Base-by-base conservation (phyloP, 768 basidiomycete genomes). In the Macrolepiota dolichaula region DNA sequence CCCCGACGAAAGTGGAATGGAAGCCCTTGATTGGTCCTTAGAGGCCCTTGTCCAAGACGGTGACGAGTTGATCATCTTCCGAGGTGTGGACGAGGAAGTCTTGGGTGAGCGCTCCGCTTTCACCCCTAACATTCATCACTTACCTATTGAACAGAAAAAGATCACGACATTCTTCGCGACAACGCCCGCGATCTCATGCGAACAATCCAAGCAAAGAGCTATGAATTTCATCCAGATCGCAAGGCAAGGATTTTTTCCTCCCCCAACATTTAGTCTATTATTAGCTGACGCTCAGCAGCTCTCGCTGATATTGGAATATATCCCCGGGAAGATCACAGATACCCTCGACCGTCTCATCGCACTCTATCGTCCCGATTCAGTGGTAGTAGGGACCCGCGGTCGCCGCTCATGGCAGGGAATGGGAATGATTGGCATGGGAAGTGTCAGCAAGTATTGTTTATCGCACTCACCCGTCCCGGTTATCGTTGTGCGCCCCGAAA, bases 401-500 rank as follows among this genome's bases (percentile, higher is more conserved):
- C 79, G 84, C 62, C 72, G 78, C 17, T 68, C 75, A 17, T 78
- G 77, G 68, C 75, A 79, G 58, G 74, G 65, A 54, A 67, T 80
- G 68, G 74, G 72, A 10, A 61, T 66, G 52, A 63, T 66, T 32
- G 72, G 78, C 3, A 80, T 84, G 51, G 83, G 83, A 4, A 82
- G 81, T 58, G 75, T 84, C 22, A 81, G 79, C 77, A 81, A 81
- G 74, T 91, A 92, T 70, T 93, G 91, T 63, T 84, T 97, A 46
- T 89, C 91, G 17, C 94, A 92, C 69, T 95, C 94, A 0, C 94
- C 96, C 1, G 94, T 99, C 0, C 96, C 96, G 1, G 92, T 97
- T 66, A 94, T 98, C 63, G 96, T 98, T 55, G 95, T 98, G 44
- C 83, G 94, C 2, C 93, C 94, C 1, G 92, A 94, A 67, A 81